phyloP scores from a whole-genome alignment of 1,284 basidiomycete species.

The Farysia itapuensis region DNA sequence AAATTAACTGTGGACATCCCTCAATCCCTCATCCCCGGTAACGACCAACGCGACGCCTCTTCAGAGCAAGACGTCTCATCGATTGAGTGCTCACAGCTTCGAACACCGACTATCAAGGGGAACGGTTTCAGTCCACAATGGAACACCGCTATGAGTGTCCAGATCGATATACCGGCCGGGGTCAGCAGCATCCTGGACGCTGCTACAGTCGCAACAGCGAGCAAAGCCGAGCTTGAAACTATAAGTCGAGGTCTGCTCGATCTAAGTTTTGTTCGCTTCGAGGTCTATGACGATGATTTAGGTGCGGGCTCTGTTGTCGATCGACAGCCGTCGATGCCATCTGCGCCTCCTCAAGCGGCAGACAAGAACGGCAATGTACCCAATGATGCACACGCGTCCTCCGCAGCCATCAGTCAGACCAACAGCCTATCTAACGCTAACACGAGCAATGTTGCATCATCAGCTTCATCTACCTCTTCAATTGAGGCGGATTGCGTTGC shows the following conservation, averaged over 20 bases:
- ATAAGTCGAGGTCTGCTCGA: constrained; percentile 52
- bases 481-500: constrained; percentile 38
- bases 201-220: constrained; percentile 3
- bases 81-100: constrained; percentile 3
- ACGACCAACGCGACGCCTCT: background rate
- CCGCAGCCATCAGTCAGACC: background rate
- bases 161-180: constrained; percentile 48
- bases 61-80: too few relatives aligned
- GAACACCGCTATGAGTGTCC: constrained; percentile 39
- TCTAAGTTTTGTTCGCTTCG: constrained; percentile 54
- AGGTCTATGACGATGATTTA: constrained; percentile 44
- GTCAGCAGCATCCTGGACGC: constrained; percentile 11
- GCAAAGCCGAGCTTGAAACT: constrained; percentile 9
- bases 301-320: background rate
- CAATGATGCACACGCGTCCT: too few relatives aligned
- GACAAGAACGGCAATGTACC: too few relatives aligned
- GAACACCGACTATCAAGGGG: constrained; percentile 37
- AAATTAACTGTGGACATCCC: background rate
- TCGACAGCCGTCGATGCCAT: background rate
- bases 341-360: background rate
- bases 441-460: background rate
- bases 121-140: constrained; percentile 57
- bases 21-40: background rate
- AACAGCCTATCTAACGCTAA: background rate
- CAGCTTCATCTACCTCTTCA: constrained; percentile 6